Evolutionary conservation across 345 rosid genomes (phyloP), one percentile per base, ranked within the genome.

Genomic region (Rhodamnia argentea): DNA sequence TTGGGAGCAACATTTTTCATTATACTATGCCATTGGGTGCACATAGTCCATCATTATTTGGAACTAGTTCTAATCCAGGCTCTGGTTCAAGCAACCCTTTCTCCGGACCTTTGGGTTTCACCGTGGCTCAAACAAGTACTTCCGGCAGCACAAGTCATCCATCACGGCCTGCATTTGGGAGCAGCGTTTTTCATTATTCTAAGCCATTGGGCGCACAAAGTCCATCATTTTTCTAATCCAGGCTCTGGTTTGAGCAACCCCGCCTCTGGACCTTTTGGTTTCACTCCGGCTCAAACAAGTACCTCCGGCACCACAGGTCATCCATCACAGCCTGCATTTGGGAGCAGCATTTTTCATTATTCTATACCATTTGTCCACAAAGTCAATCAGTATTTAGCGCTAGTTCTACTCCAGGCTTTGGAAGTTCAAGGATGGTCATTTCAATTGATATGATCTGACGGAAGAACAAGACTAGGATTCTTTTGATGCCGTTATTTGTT

Each of bases 211-310:
- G 94, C 86, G 93, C 93, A 52, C 89, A 95, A 37, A 90, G 86
- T 87, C 91, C 92, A 74, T 93, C 92, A 52, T 87, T 93, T 42
- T 82, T 91, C 95, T 62, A 84, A 94, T 62, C 92, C 97, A 76
- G 88, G 95, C 44, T 94, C 93, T 85, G 94, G 95, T 52, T 52
- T 16, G 14, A 52, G 18, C 18, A 13, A 14, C 2, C 89, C 93
- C 40, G 93, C 97, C 74, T 95, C 94, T 89, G 98, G 92, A 82
- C 90, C 96, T 86, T 93, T 94, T 89, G 96, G 95, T 55, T 91
- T 98, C 82, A 86, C 92, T 59, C 87, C 56, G 88, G 91, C 59
- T 88, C 54, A 52, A 52, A 52, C 54, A 52, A 52, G 18, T 85
- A 87, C 92, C 8, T 91, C 89, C 74, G 89, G 91, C 51, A 84